These are phyloP conservation scores for Stephania cephalantha DNA, from an alignment of 164 flowering plant species.

Conservation along the genomic window DNA sequence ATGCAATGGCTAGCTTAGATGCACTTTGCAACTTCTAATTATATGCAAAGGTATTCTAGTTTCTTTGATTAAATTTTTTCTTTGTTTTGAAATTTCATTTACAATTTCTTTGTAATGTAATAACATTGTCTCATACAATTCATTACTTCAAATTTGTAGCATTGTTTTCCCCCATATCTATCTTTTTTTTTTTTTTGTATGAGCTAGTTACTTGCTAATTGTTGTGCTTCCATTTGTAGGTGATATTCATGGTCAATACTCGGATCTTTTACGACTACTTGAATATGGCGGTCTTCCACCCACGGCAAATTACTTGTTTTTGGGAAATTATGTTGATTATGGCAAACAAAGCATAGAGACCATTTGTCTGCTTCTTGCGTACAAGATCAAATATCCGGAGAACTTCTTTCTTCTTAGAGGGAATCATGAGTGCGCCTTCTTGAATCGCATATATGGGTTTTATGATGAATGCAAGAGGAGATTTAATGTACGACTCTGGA, in stretches of 20 bases:
- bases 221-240: too few species aligned
- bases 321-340: constrained; percentile 66
- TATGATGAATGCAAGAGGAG: constrained; percentile 62
- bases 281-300: constrained; percentile 59
- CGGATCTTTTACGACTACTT: constrained; percentile 52
- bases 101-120: background rate
- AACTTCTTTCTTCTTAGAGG: constrained; percentile 58
- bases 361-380: constrained; percentile 53
- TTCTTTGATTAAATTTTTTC: background rate
- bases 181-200: background rate
- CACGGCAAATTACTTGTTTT: constrained; percentile 47
- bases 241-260: constrained; percentile 38
- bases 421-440: constrained; percentile 56
- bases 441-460: constrained; percentile 54
- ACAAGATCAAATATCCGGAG: constrained; percentile 55
- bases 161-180: background rate
- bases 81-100: background rate
- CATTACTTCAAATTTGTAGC: background rate
- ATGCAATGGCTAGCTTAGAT: background rate
- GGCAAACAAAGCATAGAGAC: constrained; percentile 69
- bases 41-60: background rate
- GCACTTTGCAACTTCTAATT: background rate
- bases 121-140: background rate
- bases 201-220: too few species aligned
- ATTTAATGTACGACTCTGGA: constrained; percentile 52